phyloP scores from a whole-genome alignment of 2,329 filamentous ascomycete species.

The Apiospora saccharicola region DNA sequence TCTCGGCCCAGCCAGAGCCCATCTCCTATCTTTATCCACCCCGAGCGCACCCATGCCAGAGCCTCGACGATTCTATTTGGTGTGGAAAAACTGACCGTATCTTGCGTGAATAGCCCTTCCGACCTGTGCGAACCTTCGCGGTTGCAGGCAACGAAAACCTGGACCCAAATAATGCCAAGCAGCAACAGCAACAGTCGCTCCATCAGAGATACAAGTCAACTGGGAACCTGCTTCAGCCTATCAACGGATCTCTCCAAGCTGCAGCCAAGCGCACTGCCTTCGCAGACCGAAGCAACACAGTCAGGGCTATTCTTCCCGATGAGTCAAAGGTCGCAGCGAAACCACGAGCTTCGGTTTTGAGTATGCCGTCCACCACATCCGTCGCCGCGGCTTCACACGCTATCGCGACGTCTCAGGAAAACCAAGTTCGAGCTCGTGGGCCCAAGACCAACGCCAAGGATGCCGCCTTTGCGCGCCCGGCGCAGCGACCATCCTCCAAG shows the following conservation, averaged over 20 bases:
- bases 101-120: constrained; percentile 66
- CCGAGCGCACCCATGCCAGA: neutral
- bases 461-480: constrained; percentile 46
- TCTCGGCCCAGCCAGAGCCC: neutral
- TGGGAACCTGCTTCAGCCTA: constrained; percentile 61
- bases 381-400: constrained; percentile 25
- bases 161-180: constrained; percentile 48
- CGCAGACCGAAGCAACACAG: constrained; percentile 80
- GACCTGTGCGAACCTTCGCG: constrained; percentile 65
- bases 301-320: constrained; percentile 34
- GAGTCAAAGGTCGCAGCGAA: constrained; percentile 43
- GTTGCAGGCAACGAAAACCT: constrained; percentile 76
- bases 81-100: neutral
- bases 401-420: constrained; percentile 53
- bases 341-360: constrained; percentile 35
- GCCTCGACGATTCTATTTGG: neutral
- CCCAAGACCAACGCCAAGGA: constrained; percentile 44
- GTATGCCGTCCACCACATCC: constrained; percentile 34
- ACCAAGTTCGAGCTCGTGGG: constrained; percentile 38
- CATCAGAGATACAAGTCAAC: constrained; percentile 87
- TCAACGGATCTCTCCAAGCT: constrained; percentile 65
- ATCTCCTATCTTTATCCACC: constrained; percentile 17
- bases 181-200: constrained; percentile 66
- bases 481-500: constrained; percentile 42
- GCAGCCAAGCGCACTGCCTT: constrained; percentile 80